These are phyloP conservation scores for Blastobotrys muscicola DNA, from an alignment of 805 yeast genomes.

Conservation along the genomic window DNA sequence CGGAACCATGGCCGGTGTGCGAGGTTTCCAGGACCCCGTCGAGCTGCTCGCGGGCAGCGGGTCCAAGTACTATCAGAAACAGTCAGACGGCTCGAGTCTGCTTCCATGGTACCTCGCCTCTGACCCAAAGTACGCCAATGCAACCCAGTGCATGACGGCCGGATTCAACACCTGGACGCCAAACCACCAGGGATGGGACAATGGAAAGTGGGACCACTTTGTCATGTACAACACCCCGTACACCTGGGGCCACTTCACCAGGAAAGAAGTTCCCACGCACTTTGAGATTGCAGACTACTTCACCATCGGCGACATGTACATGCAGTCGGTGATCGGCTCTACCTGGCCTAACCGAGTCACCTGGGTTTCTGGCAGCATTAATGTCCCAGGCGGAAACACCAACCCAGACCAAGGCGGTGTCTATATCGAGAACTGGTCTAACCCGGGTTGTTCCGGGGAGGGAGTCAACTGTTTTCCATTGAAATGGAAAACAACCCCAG, in stretches of 20 bases:
- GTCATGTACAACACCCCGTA: conserved; percentile 18
- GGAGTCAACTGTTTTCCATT: conserved; percentile 15
- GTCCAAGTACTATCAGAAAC: no score
- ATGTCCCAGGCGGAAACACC: conserved; percentile 11
- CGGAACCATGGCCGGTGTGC: conserved; percentile 23
- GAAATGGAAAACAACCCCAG: conserved; percentile 18
- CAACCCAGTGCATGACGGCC: conserved; percentile 18
- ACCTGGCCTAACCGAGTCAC: conserved; percentile 20
- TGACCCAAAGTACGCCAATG: conserved; percentile 12
- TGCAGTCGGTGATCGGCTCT: conserved; percentile 20
- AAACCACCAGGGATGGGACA: conserved; percentile 20
- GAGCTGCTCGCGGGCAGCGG: conserved; percentile 5
- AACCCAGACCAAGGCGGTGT: conserved; percentile 13
- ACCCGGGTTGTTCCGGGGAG: conserved; percentile 15
- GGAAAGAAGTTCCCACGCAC: conserved; percentile 20
- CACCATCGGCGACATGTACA: conserved; percentile 22
- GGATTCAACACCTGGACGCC: conserved; percentile 23
- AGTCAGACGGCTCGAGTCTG: conserved; percentile 3
- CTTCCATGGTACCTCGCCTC: conserved; percentile 18
- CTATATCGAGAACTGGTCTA: conserved; percentile 16
- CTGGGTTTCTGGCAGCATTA: conserved; percentile 20
- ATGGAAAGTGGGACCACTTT: conserved; percentile 19
- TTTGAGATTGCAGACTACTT: conserved; percentile 20
- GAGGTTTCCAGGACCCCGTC: conserved; percentile 22
- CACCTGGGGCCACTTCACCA: conserved; percentile 17